Conservation (phyloP, 2,329 filamentous ascomycete genomes). For the Fusarium sp. region DNA sequence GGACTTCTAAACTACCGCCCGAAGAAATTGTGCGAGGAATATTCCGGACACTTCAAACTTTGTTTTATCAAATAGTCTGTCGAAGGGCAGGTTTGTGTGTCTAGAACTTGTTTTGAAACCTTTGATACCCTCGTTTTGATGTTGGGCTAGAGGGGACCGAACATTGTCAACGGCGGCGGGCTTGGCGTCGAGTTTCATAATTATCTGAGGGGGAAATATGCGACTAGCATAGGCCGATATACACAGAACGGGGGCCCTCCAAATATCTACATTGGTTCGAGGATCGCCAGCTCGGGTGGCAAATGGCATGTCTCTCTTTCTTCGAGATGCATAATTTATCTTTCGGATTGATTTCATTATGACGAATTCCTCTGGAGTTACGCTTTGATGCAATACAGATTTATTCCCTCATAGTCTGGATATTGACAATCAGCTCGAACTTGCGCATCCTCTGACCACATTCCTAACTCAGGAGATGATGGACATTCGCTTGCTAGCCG, state of each 20-base stretch:
- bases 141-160: neutral
- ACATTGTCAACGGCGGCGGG: neutral
- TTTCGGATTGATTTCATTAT: neutral
- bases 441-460: neutral
- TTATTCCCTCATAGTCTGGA: neutral
- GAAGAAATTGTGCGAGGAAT: neutral
- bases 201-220: neutral
- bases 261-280: neutral
- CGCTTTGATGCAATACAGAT: neutral
- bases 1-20: neutral
- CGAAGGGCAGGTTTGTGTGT: neutral
- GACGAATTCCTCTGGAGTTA: neutral
- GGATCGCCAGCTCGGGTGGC: neutral
- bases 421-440: neutral
- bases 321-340: neutral
- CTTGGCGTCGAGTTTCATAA: neutral
- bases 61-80: neutral
- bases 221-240: neutral
- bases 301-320: neutral
- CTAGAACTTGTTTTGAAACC: neutral
- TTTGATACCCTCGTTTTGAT: neutral
- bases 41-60: neutral
- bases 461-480: neutral
- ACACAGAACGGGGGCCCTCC: neutral
- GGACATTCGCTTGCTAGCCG: neutral